A percentile compares a stretch with the other conserved stretches of the same genome.
Conservation (phyloP, 768 basidiomycete species). For the Lepiota brunneoincarnata region DNA sequence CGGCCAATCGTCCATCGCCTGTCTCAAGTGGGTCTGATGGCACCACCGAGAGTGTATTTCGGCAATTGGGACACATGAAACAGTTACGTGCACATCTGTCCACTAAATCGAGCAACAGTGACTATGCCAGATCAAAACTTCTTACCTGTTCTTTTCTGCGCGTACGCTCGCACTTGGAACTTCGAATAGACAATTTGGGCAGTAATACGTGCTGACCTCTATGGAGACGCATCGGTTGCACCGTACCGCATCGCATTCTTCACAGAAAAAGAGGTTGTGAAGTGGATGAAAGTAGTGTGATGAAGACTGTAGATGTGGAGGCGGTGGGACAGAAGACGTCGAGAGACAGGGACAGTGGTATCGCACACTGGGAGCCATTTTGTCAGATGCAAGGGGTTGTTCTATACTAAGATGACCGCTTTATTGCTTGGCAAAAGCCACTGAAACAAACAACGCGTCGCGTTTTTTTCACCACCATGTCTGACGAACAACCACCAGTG, state of each 20-base stretch:
- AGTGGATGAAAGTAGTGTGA: conserved; percentile 81
- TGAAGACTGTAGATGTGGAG: conserved; percentile 75
- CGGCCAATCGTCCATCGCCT: conserved; percentile 51
- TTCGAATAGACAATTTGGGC: conserved; percentile 97
- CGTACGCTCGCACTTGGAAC: conserved; percentile 98
- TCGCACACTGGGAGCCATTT: conserved; percentile 36
- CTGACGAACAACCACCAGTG: conserved; percentile 7
- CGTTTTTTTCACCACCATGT: not conserved
- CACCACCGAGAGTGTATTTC: conserved; percentile 87
- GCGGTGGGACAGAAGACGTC: conserved; percentile 57
- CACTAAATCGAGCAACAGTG: conserved; percentile 9
- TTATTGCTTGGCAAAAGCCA: not conserved
- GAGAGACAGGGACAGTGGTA: conserved; percentile 81
- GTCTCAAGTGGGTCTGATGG: conserved; percentile 79
- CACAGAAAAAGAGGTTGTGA: conserved; percentile 90
- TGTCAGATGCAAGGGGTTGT: conserved; percentile 4
- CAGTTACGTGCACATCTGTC: conserved; percentile 95
- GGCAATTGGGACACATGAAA: conserved; percentile 93
- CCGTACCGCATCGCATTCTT: conserved; percentile 94
- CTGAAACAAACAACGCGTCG: conserved; percentile 6
- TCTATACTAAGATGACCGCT: not conserved
- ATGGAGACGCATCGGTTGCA: conserved; percentile 91
- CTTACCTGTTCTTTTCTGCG: conserved; percentile 92
- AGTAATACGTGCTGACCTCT: conserved; percentile 97
- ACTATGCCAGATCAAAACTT: not conserved